Percentiles rank a stretch among this genome's conserved stretches.
Evolutionary conservation across 2,329 filamentous ascomycete species (phyloP).

Genomic region (Botrytis deweyae): DNA sequence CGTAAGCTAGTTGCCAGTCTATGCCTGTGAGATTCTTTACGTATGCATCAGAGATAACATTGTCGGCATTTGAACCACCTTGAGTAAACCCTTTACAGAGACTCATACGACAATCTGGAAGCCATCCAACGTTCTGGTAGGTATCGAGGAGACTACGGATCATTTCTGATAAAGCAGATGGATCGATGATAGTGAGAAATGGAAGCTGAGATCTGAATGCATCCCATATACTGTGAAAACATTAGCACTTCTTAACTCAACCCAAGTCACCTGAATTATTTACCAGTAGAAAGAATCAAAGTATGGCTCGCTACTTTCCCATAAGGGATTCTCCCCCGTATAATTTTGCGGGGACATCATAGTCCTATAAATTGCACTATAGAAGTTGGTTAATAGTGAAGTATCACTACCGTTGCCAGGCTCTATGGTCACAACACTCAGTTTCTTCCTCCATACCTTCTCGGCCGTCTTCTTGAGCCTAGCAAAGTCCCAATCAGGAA

Average conservation of each 20-base stretch:
- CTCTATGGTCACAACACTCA: constrained; percentile 57
- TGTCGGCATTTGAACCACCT: constrained; percentile 70
- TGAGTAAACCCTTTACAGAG: constrained; percentile 72
- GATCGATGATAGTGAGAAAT: constrained; percentile 67
- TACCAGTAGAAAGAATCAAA: constrained; percentile 62
- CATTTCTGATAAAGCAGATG: constrained; percentile 61
- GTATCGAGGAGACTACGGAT: constrained; percentile 70
- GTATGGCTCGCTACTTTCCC: constrained; percentile 65
- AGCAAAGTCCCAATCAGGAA: constrained; percentile 66
- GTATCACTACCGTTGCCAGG: constrained; percentile 48
- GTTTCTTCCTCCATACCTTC: constrained; percentile 59
- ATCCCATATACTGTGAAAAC: constrained; percentile 61
- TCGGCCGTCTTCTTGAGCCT: constrained; percentile 52
- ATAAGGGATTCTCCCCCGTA: constrained; percentile 69
- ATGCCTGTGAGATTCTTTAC: constrained; percentile 65
- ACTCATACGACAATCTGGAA: constrained; percentile 55
- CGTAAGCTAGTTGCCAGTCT: constrained; percentile 69
- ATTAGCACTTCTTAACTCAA: constrained; percentile 32
- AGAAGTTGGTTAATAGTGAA: constrained; percentile 60
- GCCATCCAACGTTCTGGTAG: constrained; percentile 57
- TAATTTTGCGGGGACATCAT: constrained; percentile 73
- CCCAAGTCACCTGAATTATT: constrained; percentile 46
- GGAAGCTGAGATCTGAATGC: constrained; percentile 67
- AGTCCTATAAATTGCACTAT: constrained; percentile 66
- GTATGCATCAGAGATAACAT: constrained; percentile 65